Evolutionary conservation across 192 early-diverging fungal genomes (phyloP), one percentile per base, ranked within the genome.

Genomic region (Umbelopsis vinacea): DNA sequence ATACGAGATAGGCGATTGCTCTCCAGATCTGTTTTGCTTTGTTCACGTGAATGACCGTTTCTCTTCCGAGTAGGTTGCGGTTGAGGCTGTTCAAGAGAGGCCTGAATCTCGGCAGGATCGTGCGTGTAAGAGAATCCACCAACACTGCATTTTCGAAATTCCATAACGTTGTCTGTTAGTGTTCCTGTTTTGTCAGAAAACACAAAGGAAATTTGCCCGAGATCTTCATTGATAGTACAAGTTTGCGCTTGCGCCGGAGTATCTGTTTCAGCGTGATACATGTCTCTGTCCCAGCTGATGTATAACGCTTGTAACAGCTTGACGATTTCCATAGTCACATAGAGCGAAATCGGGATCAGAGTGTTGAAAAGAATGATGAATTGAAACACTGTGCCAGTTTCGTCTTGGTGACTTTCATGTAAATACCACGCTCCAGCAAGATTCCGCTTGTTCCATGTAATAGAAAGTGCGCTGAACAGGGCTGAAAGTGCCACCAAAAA

Each of bases 151-250:
- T 88, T 88, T 33, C 90, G 84, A 67, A 95, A 90, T 50, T 92
- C 85, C 92, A 95, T 94, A 10, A 92, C 84, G 78, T 95, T 96
- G 66, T 91, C 89, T 11, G 96, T 97, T 40, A 96, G 80, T 14
- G 94, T 96, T 29, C 94, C 94, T 6, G 94, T 96, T 77, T 96
- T 96, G 83, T 96, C 94, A 23, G 91, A 91, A 57, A 97, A 97
- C 7, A 97, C 84, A 70, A 95, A 95, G 67, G 91, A 88, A 52
- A 97, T 91, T 72, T 89, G 88, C 21, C 92, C 94, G 21, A 97
- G 81, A 66, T 97, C 95, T 80, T 97, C 95, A 74, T 94, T 93
- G 48, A 96, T 90, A n/a, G 85, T 88, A 3, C 89, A 89, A 11
- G 94, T 95, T 33, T 88, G 82, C 0, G 93, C 92, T 73, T 90